A percentile compares a stretch with the other conserved stretches of the same genome.
Evolutionary conservation across 371 early-diverging fungal species (phyloP).

Genomic region (Actinomortierella ambigua): DNA sequence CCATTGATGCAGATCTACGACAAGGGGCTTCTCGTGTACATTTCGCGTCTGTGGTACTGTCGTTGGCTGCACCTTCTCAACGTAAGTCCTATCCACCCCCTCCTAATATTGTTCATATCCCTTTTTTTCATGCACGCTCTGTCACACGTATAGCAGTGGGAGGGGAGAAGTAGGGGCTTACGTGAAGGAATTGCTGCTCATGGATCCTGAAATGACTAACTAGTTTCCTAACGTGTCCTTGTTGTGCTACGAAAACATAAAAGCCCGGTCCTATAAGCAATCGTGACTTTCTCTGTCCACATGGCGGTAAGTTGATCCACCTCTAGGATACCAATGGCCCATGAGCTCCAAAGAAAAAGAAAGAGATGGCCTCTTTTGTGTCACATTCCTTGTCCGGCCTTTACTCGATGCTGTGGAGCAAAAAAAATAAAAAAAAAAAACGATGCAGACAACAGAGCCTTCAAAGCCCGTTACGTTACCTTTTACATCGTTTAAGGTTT

Average conservation of each 20-base stretch:
- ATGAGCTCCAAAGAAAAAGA: too few relatives aligned
- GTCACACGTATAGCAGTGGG: constrained; percentile 14
- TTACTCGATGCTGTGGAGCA: too few relatives aligned
- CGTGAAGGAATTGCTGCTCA: neutral
- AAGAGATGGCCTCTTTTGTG: too few relatives aligned
- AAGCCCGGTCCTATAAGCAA: constrained; percentile 51
- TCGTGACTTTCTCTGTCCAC: constrained; percentile 47
- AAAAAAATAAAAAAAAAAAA: too few relatives aligned
- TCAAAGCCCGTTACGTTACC: too few relatives aligned
- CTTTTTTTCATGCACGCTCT: too few relatives aligned
- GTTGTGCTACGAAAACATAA: neutral
- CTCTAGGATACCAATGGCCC: too few relatives aligned
- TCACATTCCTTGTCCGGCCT: too few relatives aligned
- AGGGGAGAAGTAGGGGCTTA: constrained; percentile 4
- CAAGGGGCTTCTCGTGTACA: constrained; percentile 29
- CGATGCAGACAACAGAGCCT: too few relatives aligned
- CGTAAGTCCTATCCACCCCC: constrained; percentile 18
- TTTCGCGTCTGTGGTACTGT: constrained; percentile 37
- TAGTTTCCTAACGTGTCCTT: neutral
- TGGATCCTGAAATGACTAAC: constrained; percentile 1
- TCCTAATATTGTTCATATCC: too few relatives aligned
- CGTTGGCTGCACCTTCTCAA: constrained; percentile 24
- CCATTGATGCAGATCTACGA: constrained; percentile 39
- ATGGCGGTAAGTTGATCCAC: constrained; percentile 39
- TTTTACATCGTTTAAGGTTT: too few relatives aligned